phyloP scores from a whole-genome alignment of 768 basidiomycete genomes.

The Steccherinum ochraceum region DNA sequence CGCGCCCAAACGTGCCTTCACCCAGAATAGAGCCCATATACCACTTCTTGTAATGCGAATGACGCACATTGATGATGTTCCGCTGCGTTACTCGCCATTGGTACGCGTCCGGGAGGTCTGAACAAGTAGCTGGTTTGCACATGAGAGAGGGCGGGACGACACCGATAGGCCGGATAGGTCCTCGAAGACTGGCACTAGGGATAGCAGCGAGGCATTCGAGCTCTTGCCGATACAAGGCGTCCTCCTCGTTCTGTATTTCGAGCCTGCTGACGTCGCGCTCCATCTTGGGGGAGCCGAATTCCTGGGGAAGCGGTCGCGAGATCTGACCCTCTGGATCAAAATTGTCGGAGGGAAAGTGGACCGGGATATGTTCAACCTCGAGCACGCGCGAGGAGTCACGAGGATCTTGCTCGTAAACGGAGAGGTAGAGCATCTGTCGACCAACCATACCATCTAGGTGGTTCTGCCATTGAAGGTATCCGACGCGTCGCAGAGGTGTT shows the following conservation, averaged over 20 bases:
- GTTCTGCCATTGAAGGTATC: not conserved
- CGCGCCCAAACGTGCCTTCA: slow-evolving; percentile 14
- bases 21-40: slow-evolving; percentile 9
- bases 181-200: not conserved
- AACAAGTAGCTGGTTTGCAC: not conserved
- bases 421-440: not conserved
- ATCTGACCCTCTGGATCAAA: not conserved
- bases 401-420: not conserved
- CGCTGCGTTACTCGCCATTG: not conserved
- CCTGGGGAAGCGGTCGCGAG: not conserved
- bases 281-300: not conserved
- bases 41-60: not conserved
- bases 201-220: not conserved
- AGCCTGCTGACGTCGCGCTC: not conserved
- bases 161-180: not conserved
- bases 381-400: not conserved
- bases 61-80: not conserved
- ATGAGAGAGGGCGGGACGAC: not conserved
- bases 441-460: not conserved
- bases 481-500: not conserved
- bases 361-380: not conserved
- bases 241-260: not conserved
- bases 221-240: not conserved
- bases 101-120: not conserved
- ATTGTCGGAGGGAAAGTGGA: not conserved